Conservation (phyloP, 148 eudicot species). For the Cornus suecica region DNA sequence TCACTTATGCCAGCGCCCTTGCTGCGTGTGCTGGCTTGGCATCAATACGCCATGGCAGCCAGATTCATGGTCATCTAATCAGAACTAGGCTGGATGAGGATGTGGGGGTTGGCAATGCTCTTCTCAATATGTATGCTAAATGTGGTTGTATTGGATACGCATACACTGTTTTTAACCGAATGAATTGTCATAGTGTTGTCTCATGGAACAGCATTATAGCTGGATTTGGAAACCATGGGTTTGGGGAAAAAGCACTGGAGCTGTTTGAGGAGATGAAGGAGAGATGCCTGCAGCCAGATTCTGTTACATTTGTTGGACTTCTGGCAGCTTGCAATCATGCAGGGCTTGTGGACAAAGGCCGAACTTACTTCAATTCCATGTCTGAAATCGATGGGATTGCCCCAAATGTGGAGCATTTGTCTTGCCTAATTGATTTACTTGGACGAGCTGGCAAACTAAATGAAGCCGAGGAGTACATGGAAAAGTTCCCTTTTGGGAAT, state of each 20-base stretch:
- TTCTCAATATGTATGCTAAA: conserved; percentile 63
- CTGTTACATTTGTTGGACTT: conserved; percentile 46
- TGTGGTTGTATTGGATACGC: conserved; percentile 47
- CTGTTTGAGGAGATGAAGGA: conserved; percentile 44
- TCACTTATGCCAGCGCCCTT: conserved; percentile 47
- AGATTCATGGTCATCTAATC: conserved; percentile 44
- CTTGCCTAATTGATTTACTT: conserved; percentile 54
- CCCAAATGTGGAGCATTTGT: conserved; percentile 50
- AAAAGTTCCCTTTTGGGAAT: conserved; percentile 29
- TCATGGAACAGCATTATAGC: conserved; percentile 60
- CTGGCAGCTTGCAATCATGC: conserved; percentile 58
- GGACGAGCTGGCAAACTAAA: conserved; percentile 49
- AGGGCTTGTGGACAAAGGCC: conserved; percentile 53
- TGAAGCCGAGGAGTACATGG: conserved; percentile 38
- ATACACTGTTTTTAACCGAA: conserved; percentile 28
- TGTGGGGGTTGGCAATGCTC: conserved; percentile 44
- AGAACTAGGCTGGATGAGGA: conserved; percentile 34
- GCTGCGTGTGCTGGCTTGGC: conserved; percentile 45
- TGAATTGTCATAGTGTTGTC: conserved; percentile 34
- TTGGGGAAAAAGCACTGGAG: conserved; percentile 32
- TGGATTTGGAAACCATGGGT: conserved; percentile 55
- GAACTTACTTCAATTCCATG: conserved; percentile 37
- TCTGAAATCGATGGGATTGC: conserved; percentile 23
- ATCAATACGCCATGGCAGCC: conserved; percentile 41
- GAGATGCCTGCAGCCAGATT: conserved; percentile 41